phyloP scores from a whole-genome alignment of 768 basidiomycete species.

The Auriscalpium microsporum region DNA sequence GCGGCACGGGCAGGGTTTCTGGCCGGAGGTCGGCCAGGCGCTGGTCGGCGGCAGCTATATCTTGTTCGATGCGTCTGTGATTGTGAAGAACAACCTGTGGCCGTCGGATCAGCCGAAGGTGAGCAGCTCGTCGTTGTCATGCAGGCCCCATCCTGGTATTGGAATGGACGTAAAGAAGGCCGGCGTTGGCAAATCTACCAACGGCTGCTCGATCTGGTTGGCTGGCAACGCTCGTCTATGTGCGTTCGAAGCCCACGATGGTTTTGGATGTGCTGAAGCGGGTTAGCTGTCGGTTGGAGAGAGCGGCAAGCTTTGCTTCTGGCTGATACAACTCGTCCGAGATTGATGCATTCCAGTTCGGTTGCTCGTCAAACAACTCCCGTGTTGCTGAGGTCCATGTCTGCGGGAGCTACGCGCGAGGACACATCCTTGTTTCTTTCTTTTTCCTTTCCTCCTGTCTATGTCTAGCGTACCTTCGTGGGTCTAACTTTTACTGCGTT shows the following conservation, averaged over 20 bases:
- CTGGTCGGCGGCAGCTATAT: constrained; percentile 89
- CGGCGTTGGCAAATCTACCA: constrained; percentile 64
- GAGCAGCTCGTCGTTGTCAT: constrained; percentile 23
- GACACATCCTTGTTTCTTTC: constrained; percentile 42
- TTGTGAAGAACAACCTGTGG: constrained; percentile 46
- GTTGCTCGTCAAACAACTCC: constrained; percentile 82
- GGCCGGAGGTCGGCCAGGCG: constrained; percentile 64
- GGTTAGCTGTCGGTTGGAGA: constrained; percentile 20
- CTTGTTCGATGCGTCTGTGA: constrained; percentile 56
- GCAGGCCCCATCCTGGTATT: constrained; percentile 2
- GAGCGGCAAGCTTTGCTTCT: constrained; percentile 29
- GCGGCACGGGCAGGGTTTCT: constrained; percentile 59
- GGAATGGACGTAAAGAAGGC: constrained; percentile 88
- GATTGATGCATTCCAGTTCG: constrained; percentile 33
- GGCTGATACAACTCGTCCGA: constrained; percentile 98
- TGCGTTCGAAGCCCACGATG: constrained; percentile 47
- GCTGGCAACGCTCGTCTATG: constrained; percentile 6
- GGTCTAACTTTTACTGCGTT: constrained; percentile 4
- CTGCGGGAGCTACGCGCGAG: constrained; percentile 85
- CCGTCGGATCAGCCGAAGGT: constrained; percentile 42
- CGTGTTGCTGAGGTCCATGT: constrained; percentile 57
- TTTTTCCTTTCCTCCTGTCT: constrained; percentile 1
- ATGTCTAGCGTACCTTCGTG: neutral
- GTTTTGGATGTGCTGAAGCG: constrained; percentile 34
- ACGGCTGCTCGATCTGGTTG: constrained; percentile 34